Percentiles rank a stretch among this genome's conserved stretches.
Conservation (phyloP, 1,284 basidiomycete genomes). For the Malassezia japonica region DNA sequence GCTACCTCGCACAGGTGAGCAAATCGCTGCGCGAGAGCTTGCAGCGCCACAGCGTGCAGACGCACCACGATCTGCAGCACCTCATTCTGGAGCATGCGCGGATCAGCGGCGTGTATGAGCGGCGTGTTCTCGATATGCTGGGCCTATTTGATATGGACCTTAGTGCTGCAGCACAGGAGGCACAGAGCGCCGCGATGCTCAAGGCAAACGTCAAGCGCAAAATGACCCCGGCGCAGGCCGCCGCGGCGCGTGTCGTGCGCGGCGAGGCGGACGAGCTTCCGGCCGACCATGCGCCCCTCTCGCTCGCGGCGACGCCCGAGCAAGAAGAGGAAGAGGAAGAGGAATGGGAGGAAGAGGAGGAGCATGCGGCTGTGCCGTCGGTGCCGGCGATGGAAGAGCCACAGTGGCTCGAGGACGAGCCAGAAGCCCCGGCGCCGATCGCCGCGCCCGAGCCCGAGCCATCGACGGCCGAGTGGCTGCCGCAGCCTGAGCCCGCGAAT, state of each 20-base stretch:
- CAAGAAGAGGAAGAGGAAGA: background rate
- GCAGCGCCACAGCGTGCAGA: constrained; percentile 30
- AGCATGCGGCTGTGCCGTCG: too few species aligned
- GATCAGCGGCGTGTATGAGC: background rate
- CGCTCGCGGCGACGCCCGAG: too few species aligned
- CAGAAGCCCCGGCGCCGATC: too few species aligned
- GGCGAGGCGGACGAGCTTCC: too few species aligned
- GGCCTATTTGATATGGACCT: constrained; percentile 3
- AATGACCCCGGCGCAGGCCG: constrained; percentile 13
- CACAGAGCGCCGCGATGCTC: background rate
- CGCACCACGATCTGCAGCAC: constrained; percentile 37
- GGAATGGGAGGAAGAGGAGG: background rate
- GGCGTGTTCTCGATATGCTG: constrained; percentile 7
- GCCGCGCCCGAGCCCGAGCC: too few species aligned
- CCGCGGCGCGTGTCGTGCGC: constrained; percentile 6
- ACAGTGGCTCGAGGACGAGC: too few species aligned
- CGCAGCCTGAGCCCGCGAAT: background rate
- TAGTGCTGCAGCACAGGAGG: constrained; percentile 2
- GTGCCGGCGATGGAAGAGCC: too few species aligned
- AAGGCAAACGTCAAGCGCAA: background rate
- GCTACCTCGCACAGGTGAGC: constrained; percentile 25
- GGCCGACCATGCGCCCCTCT: too few species aligned
- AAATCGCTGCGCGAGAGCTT: constrained; percentile 25
- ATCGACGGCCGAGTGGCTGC: too few species aligned
- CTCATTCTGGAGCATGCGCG: constrained; percentile 30